Base-by-base conservation (phyloP, 176 grass and related monocot species). In the Triticum monococcum region DNA sequence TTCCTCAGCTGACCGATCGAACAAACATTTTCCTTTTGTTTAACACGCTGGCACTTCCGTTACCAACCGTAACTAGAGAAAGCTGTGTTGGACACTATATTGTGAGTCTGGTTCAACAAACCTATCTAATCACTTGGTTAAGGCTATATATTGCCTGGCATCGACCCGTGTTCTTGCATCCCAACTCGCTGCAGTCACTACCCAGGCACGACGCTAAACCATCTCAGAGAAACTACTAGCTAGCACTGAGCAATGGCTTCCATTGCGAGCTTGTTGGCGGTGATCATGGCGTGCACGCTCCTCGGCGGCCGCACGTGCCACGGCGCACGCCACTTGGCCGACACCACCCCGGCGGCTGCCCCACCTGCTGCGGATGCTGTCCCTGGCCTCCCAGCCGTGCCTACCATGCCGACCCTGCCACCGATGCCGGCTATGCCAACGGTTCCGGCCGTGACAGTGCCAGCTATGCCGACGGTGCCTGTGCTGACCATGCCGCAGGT, bases 301-400 rank as follows among this genome's bases (percentile, higher is more conserved):
- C 67, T 72, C 31, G 7, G 22, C 36, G 20, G 23, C 54, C 31
- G 9, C 35, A 43, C 7, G 10, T 84, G 81, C 81, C 25, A 74
- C 2, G 81, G n/a, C 52, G 81, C 81, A 4, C 54, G 81, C 9
- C 6, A 14, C 32, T n/a, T 84, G 69, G 81, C 54, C 5, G 81
- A 75, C 3, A 75, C 24, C 1, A 61, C 56, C 0, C 13, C 50
- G 13, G 67, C 32, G 66, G 66, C 80, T 10, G 9, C 9, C 24
- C 45, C 80, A 25, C 65, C 80, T 17, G 2, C 46, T 50, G 23
- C 37, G 3, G 43, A 63, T 3, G 5, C 25, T 3, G 28, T 77
- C 43, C 71, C 79, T 24, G 24, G 7, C 14, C 60, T 83, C 26
- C 86, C 79, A 1, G 11, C 60, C 8, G 35, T 87, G 22, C 78